A percentile compares a stretch with the other conserved stretches of the same genome.
phyloP scores from a whole-genome alignment of 768 basidiomycete genomes.

The Asterophora lycoperdoides region DNA sequence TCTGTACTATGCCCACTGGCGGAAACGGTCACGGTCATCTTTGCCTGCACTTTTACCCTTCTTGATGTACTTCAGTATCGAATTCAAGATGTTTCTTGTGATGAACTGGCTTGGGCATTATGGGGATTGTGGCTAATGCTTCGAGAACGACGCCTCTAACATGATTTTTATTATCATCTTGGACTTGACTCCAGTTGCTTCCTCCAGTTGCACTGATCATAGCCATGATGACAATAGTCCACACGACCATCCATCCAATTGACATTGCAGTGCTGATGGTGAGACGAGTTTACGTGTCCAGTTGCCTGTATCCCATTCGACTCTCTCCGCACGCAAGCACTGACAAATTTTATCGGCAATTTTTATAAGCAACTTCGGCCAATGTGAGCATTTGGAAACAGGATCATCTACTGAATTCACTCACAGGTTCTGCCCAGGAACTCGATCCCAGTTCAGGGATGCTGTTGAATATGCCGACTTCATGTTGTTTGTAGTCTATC shows the following conservation, averaged over 20 bases:
- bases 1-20: too few species aligned
- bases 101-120: not conserved
- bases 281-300: not conserved
- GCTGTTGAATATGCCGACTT: not conserved
- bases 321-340: not conserved
- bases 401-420: not conserved
- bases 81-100: not conserved
- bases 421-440: constrained; percentile 1
- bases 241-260: not conserved
- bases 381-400: not conserved
- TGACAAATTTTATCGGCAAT: not conserved
- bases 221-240: not conserved
- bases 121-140: not conserved
- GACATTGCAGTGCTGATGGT: not conserved
- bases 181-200: not conserved
- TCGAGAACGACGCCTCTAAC: not conserved
- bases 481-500: not conserved
- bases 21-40: too few species aligned
- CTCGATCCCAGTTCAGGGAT: not conserved
- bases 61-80: not conserved
- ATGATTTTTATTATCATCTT: not conserved
- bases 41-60: too few species aligned
- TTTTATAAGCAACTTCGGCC: not conserved
- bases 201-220: not conserved
- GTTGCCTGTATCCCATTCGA: not conserved